Evolutionary conservation across 108 stramenopile genomes (phyloP).

Genomic region (Asterionellopsis glacialis): DNA sequence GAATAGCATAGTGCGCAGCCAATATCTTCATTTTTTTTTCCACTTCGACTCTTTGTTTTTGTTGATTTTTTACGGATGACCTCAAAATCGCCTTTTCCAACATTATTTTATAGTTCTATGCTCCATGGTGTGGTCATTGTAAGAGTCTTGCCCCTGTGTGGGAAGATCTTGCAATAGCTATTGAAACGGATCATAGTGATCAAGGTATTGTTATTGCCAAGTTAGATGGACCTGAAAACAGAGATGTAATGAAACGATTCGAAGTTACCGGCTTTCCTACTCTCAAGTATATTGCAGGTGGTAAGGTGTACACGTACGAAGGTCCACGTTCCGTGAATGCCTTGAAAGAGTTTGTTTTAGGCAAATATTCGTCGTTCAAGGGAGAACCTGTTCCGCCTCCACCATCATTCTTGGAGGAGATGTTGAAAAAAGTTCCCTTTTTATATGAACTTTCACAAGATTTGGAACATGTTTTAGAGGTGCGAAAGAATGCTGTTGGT

Average conservation of each 20-base stretch:
- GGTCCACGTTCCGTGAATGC: conserved; percentile 1
- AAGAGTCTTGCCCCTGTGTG: conserved; percentile 10
- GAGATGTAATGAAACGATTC: conserved; percentile 39
- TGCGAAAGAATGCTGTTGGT: conserved; percentile 49
- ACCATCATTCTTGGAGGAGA: not conserved
- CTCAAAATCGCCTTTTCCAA: not conserved
- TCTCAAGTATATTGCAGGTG: conserved; percentile 51
- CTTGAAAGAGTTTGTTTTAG: conserved; percentile 26
- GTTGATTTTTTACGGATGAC: no score
- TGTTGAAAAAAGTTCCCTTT: not conserved
- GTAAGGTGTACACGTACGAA: conserved; percentile 42
- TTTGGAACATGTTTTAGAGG: conserved; percentile 42
- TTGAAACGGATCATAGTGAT: conserved; percentile 12
- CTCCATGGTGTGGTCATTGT: conserved; percentile 9
- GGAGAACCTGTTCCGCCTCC: conserved; percentile 1
- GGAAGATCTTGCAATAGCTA: conserved; percentile 6
- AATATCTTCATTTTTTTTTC: no score
- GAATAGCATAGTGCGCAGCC: no score
- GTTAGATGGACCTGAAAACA: conserved; percentile 40
- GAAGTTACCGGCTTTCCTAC: conserved; percentile 36
- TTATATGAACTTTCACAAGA: conserved; percentile 26
- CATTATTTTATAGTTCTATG: conserved; percentile 2
- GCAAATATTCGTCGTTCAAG: not conserved
- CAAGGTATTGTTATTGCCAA: conserved; percentile 45
- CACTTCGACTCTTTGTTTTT: no score